These are phyloP conservation scores for Lumnitzera littorea DNA, from an alignment of 345 rosid species.

Conservation along the genomic window DNA sequence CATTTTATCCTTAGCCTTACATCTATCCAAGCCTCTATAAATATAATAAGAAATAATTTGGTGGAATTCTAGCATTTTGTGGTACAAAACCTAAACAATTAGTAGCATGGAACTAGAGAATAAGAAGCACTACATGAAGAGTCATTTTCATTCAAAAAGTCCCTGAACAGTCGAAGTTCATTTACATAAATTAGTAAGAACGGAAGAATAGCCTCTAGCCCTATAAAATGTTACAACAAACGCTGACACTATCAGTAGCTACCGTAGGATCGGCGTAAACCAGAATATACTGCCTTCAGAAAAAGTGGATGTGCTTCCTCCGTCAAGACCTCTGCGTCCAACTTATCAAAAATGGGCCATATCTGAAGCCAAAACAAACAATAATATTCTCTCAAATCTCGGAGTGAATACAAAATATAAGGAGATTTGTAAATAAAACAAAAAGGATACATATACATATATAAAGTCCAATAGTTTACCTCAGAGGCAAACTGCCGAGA, in stretches of 20 bases:
- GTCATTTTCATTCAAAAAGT: too few species aligned
- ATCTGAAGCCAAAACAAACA: slow-evolving; percentile 36
- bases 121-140: too few species aligned
- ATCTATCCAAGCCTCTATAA: too few species aligned
- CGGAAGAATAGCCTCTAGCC: too few species aligned
- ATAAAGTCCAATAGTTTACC: slow-evolving; percentile 32
- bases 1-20: too few species aligned
- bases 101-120: too few species aligned
- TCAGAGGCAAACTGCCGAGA: slow-evolving; percentile 89
- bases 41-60: too few species aligned
- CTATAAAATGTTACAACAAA: too few species aligned
- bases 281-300: slow-evolving; percentile 58
- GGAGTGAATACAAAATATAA: neutral
- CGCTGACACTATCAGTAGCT: slow-evolving; percentile 9
- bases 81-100: too few species aligned
- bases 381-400: neutral
- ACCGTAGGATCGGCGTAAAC: slow-evolving; percentile 30
- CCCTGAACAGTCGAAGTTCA: too few species aligned
- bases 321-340: slow-evolving; percentile 57
- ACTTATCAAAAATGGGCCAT: slow-evolving; percentile 78
- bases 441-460: neutral
- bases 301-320: slow-evolving; percentile 73
- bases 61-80: too few species aligned
- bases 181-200: too few species aligned
- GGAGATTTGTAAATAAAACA: neutral